These are phyloP conservation scores for Cercospora sp. DNA, from an alignment of 2,329 filamentous ascomycete species.

Conservation along the genomic window DNA sequence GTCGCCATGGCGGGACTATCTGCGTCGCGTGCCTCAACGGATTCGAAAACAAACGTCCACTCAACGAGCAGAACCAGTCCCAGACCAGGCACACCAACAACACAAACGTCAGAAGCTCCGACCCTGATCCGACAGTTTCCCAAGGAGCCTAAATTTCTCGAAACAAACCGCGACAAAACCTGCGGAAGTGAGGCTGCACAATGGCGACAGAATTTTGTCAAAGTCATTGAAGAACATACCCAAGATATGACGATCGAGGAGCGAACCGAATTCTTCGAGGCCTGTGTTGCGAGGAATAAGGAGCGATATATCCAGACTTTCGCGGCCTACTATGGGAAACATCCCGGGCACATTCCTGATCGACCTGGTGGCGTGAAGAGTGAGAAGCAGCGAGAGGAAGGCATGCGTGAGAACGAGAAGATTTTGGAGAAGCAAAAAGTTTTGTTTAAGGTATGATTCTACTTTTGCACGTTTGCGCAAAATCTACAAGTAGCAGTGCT, in stretches of 20 bases:
- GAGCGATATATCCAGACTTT: conserved; percentile 10
- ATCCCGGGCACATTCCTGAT: conserved; percentile 17
- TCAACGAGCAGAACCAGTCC: not conserved
- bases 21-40: not conserved
- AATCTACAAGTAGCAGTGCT: too few relatives aligned
- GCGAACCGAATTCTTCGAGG: conserved; percentile 14
- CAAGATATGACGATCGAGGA: conserved; percentile 10
- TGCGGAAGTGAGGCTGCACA: conserved; percentile 6
- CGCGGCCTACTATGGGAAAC: conserved; percentile 10
- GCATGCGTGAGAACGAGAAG: not conserved
- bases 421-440: not conserved
- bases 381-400: not conserved
- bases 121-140: conserved; percentile 4
- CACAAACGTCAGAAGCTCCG: conserved; percentile 10
- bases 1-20: not conserved
- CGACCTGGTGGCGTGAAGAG: conserved; percentile 15
- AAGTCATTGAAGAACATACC: conserved; percentile 12
- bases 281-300: conserved; percentile 4
- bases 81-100: conserved; percentile 5
- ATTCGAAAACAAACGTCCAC: not conserved
- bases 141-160: conserved; percentile 1
- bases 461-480: not conserved
- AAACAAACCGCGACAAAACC: conserved; percentile 8
- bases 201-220: conserved; percentile 12
- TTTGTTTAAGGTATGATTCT: not conserved